Base-by-base conservation (phyloP, 2,329 filamentous ascomycete species). In the Pochonia chlamydosporia region DNA sequence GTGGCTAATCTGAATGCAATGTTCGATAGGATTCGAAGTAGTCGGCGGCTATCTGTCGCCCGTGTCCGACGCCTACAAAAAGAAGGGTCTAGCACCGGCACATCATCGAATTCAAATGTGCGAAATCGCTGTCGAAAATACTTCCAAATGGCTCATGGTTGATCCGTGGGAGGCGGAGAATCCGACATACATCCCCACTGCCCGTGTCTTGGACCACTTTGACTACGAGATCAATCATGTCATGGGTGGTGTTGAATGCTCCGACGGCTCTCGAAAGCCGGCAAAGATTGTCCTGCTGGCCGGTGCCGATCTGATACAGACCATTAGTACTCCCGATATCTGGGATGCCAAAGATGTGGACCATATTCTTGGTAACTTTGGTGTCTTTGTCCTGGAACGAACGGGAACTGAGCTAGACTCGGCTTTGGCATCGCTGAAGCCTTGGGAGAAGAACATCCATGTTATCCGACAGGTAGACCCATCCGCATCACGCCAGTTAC, bases 371-470 rank as follows among this genome's bases (percentile, higher is more conserved):
- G 83, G 87, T 41, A 79, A 85, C 61, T 96, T 87, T 61, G 89
- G 89, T 37, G 83, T 86, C 25, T 90, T 95, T 63, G 87, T 92
- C 50, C 78, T 95, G n/a, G 87, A 96, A 73, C 82, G 92, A 50
- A 84, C 83, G 35, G 91, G 90, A 37, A 95, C 89, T 20, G 89
- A 95, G 59, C 86, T 95, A 43, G 87, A 95, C 52, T 87, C 95
- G 61, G 90, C 91, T 2, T 75, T 96, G 40, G 83, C 85, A n/a
- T 85, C 81, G 39, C 73, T 96, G 40, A 84, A 89, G 62, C 79
- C 82, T 50, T 96, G 86, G 80, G 84, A 89, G 59, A 81, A 90
- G 57, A 93, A 95, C 56, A 83, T 96, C 51, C 84, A 89, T 60
- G 86, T 95, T 46, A 92, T 96, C 53, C 86, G 88, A 48, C 64